phyloP scores from a whole-genome alignment of 106 monocot species.

The Iris macrosiphon region DNA sequence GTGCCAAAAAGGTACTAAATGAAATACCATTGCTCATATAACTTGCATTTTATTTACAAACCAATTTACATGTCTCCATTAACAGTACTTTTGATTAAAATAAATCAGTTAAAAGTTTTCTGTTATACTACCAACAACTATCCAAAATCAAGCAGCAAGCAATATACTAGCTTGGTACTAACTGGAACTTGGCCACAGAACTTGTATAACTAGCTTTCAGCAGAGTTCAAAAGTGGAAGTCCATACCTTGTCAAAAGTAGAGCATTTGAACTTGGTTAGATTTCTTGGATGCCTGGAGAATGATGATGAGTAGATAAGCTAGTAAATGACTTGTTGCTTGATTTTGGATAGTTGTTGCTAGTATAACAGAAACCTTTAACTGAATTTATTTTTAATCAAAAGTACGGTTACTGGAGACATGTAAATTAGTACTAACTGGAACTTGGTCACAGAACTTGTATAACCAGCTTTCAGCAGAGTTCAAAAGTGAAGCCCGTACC shows the following conservation, averaged over 20 bases:
- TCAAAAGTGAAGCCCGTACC: slow-evolving; percentile 45
- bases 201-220: slow-evolving; percentile 27
- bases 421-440: slow-evolving; percentile 11
- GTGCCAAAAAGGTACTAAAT: slow-evolving; percentile 39
- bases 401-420: too few species aligned
- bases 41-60: too few species aligned
- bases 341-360: neutral
- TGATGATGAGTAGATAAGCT: slow-evolving; percentile 37
- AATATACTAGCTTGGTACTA: neutral
- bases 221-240: slow-evolving; percentile 60
- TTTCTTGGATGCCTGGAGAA: slow-evolving; percentile 55
- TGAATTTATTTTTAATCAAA: too few species aligned
- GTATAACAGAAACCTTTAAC: too few species aligned
- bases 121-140: neutral
- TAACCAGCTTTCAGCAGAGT: slow-evolving; percentile 35
- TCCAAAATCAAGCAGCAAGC: neutral
- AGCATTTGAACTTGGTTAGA: slow-evolving; percentile 52
- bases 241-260: slow-evolving; percentile 51
- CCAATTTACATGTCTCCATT: too few species aligned
- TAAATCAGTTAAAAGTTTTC: too few species aligned
- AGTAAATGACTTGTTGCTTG: neutral
- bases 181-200: slow-evolving; percentile 20
- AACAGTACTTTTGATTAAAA: too few species aligned
- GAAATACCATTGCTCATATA: too few species aligned
- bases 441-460: slow-evolving; percentile 30